phyloP scores from a whole-genome alignment of 208 protist genomes.

The Phytomonas sp. region DNA sequence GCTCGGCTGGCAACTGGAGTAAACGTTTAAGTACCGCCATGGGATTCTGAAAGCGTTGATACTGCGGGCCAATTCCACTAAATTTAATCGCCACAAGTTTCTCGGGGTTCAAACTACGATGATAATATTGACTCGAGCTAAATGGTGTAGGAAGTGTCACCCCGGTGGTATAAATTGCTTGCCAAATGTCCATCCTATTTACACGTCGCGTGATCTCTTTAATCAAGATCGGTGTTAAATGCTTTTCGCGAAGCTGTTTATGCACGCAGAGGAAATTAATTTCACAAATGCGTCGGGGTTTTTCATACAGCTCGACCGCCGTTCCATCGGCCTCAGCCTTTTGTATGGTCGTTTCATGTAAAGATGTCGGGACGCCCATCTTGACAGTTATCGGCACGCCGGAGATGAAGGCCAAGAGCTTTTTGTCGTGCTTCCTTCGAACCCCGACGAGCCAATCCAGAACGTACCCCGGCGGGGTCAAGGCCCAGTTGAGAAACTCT shows the following conservation, averaged over 20 bases:
- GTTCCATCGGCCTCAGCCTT: conserved; percentile 12
- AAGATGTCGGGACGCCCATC: conserved; percentile 46
- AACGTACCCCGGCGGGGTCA: conserved; percentile 93
- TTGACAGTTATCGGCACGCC: conserved; percentile 90
- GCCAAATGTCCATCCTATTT: conserved; percentile 91
- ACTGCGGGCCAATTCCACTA: conserved; percentile 43
- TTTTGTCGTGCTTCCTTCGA: conserved; percentile 78
- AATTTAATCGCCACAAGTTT: conserved; percentile 94
- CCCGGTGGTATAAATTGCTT: conserved; percentile 98
- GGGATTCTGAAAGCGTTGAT: conserved; percentile 74
- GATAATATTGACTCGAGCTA: conserved; percentile 91
- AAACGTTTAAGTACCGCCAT: conserved; percentile 71
- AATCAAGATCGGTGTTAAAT: conserved; percentile 98
- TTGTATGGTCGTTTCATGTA: conserved; percentile 10
- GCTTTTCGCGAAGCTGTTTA: conserved; percentile 95
- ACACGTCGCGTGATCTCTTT: conserved; percentile 98
- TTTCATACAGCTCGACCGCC: conserved; percentile 12
- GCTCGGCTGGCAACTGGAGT: conserved; percentile 50
- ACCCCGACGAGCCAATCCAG: conserved; percentile 96
- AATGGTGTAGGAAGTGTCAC: conserved; percentile 95
- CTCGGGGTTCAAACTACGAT: conserved; percentile 96
- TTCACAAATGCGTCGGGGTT: conserved; percentile 89
- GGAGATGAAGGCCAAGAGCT: conserved; percentile 96
- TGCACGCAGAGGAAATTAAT: conserved; percentile 99
- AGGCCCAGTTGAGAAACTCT: conserved; percentile 96